Evolutionary conservation across 345 rosid genomes (phyloP).

Genomic region (Cardamine occulta): DNA sequence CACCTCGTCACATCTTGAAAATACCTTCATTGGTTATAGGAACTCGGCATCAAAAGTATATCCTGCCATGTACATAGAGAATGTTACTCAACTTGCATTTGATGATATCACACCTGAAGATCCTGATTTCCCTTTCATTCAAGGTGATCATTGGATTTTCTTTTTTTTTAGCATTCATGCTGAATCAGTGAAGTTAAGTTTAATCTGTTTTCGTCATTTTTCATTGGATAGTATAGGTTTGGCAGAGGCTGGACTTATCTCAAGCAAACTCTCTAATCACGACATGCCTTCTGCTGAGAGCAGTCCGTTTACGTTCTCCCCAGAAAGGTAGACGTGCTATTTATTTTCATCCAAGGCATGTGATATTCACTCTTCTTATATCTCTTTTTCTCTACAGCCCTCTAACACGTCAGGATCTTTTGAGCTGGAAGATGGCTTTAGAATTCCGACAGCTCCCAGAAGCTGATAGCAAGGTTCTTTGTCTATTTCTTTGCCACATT

Average conservation of each 20-base stretch:
- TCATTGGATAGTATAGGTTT: conserved; percentile 65
- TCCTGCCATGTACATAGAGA: conserved; percentile 95
- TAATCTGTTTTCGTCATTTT: conserved; percentile 27
- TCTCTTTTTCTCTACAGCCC: conserved; percentile 52
- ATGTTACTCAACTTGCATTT: conserved; percentile 89
- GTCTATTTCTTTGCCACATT: conserved; percentile 4
- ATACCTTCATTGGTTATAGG: conserved; percentile 53
- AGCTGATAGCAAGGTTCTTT: conserved; percentile 75
- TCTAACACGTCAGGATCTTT: conserved; percentile 91
- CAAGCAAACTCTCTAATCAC: conserved; percentile 82
- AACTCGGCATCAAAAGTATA: conserved; percentile 77
- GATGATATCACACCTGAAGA: conserved; percentile 84
- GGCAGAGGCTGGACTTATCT: conserved; percentile 96
- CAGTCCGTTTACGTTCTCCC: conserved; percentile 59
- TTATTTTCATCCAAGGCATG: conserved; percentile 11
- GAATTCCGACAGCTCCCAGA: conserved; percentile 84
- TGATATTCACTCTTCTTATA: conserved; percentile 17
- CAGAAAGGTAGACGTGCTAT: conserved; percentile 64
- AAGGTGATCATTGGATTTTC: conserved; percentile 59
- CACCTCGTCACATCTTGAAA: background rate
- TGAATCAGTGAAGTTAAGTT: background rate
- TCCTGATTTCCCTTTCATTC: conserved; percentile 91
- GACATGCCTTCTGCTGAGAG: conserved; percentile 58
- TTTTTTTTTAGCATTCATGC: background rate
- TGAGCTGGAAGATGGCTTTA: conserved; percentile 95